Conservation (phyloP, 148 eudicot species). For the Persicaria maculosa region DNA sequence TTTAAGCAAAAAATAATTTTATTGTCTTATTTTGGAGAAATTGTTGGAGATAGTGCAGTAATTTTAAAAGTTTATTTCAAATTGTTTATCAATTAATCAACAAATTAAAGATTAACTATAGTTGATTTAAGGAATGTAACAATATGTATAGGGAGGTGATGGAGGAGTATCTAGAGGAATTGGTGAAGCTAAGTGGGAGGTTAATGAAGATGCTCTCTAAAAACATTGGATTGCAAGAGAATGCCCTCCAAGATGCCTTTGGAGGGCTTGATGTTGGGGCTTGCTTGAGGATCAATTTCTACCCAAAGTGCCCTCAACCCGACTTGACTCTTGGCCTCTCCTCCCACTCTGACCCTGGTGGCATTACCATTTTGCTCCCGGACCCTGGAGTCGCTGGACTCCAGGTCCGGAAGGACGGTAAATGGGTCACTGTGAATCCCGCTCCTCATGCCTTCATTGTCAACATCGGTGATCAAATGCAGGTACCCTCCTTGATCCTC, state of each 20-base stretch:
- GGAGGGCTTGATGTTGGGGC: conserved; percentile 73
- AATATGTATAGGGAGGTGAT: conserved; percentile 48
- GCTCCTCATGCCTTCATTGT: conserved; percentile 74
- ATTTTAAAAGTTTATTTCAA: no score
- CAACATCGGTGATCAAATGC: conserved; percentile 88
- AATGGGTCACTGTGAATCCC: conserved; percentile 84
- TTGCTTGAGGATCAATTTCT: conserved; percentile 64
- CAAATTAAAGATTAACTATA: no score
- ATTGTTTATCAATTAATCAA: no score
- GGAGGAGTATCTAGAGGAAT: conserved; percentile 47
- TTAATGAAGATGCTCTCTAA: conserved; percentile 52
- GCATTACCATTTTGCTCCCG: conserved; percentile 73
- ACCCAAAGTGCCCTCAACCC: conserved; percentile 95
- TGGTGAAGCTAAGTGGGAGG: conserved; percentile 52
- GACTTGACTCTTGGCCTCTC: conserved; percentile 79
- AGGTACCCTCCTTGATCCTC: conserved; percentile 29
- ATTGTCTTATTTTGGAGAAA: no score
- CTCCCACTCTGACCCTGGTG: conserved; percentile 93
- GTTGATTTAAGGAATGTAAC: no score
- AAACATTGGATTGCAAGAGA: conserved; percentile 55
- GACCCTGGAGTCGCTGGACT: conserved; percentile 69
- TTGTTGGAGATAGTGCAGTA: no score
- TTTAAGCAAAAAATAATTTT: no score
- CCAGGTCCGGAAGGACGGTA: conserved; percentile 51
- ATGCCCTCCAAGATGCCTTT: conserved; percentile 60